phyloP scores from a whole-genome alignment of 2,329 filamentous ascomycete species.

The Tolypocladium ophioglossoides region DNA sequence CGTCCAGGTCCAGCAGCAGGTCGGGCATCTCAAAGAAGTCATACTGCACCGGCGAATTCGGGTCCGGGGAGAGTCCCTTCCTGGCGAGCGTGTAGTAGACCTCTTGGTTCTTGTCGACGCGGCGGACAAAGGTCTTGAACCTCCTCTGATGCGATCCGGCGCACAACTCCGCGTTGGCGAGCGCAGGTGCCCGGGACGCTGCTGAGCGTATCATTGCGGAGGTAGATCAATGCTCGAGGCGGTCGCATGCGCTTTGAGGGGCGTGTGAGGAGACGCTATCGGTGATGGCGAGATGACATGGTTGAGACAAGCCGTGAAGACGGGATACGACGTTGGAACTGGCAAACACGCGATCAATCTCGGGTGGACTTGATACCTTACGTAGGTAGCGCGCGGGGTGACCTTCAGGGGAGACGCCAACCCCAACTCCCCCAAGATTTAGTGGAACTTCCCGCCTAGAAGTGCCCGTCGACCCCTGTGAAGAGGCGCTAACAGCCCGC shows the following conservation, averaged over 20 bases:
- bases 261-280: neutral
- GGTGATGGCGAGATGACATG: neutral
- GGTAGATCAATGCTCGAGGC: neutral
- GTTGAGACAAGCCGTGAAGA: neutral
- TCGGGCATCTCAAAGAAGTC: constrained; percentile 30
- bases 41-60: constrained; percentile 6
- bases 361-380: neutral
- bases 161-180: constrained; percentile 2
- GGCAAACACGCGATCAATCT: neutral
- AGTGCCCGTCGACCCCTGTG: neutral
- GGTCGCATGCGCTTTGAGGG: neutral
- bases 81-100: constrained; percentile 17
- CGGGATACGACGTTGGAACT: neutral
- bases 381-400: neutral
- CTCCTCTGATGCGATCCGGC: constrained; percentile 1
- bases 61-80: constrained; percentile 2
- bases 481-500: neutral
- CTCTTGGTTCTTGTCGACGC: constrained; percentile 9
- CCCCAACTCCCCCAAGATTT: constrained; percentile 1
- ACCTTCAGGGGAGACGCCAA: neutral
- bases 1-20: constrained; percentile 41
- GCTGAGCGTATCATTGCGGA: constrained; percentile 9
- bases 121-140: constrained; percentile 14
- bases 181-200: constrained; percentile 3
- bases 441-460: constrained; percentile 3